Base-by-base conservation (phyloP, 441 rosid genomes). In the Populus hybrid region DNA sequence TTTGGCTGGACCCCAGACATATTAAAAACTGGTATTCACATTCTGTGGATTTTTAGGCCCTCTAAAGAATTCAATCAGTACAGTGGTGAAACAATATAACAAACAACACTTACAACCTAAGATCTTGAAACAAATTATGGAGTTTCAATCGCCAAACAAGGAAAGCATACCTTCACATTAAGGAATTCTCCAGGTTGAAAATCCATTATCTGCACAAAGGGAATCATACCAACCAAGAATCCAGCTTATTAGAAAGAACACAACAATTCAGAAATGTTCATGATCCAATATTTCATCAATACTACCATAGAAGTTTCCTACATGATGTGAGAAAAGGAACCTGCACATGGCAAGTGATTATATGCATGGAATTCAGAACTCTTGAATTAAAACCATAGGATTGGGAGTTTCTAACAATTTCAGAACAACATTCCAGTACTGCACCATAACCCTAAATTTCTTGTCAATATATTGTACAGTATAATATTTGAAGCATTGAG, bases 171-270 rank as follows among this genome's bases (percentile, higher is more conserved):
- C 98, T 95, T 95, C 75, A 93, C 94, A 76, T 91, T 90, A n/a
- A 93, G 96, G 84, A 90, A 95, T 76, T 95, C 96, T 67, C 99
- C 98, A 34, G 95, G 97, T 81, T 89, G 96, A 89, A 95, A 95
- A 85, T 93, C 97, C 99, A 95, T 93, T 73, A 92, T 86, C 99
- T 95, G 88, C 78, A 85, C 24, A 42, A 23, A 81, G 28, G 57
- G 50, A 23, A 73, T 23, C 50, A 53, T 53, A 53, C 61, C 61
- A 53, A 18, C 61, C 53, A 67, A 38, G n/a, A 12, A 69, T 69
- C 36, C 23, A 67, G 32, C 36, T 69, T 69, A 73, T 59, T n/a
- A 35, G 72, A 67, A 67, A 73, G 24, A 4, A 67, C 50, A 77
- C 1, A 71, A 38, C 24, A 65, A 42, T 23, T 53, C 75, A 38